Evolutionary conservation across 306 rosid genomes (phyloP), one percentile per base, ranked within the genome.

Genomic region (Vicia sativa): DNA sequence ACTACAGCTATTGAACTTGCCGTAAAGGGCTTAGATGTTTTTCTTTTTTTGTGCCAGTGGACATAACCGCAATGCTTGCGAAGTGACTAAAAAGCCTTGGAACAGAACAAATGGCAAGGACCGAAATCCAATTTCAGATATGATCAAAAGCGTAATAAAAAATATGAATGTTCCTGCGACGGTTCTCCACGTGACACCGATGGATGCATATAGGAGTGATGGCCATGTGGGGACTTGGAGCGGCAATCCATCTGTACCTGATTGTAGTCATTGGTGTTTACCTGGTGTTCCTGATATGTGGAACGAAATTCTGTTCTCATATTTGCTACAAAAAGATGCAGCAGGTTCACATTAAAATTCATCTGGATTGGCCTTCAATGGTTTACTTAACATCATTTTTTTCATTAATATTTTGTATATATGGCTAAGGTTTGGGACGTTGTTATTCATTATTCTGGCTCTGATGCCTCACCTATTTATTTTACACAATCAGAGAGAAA

Each of bases 271-370:
- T 74, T 93, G 98, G 98, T 93, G 97, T 74, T 86, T 90, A 6
- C 98, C 98, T 0, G 98, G 98, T 42, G 98, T 93, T 68, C 99
- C 99, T 82, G 99, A 93, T 76, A 81, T 81, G 83, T 93, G 99
- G 97, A 93, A 93, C 53, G 91, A 93, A 79, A 85, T 93, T 84
- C 85, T 93, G 67, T 73, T 93, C 71, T 85, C 85, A 3, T 65
- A 79, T 76, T 75, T 83, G 60, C 80, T 84, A 11, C 67, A 77
- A 37, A 67, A 59, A 42, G 72, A 68, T 60, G 57, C 34, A 31
- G 52, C 58, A 68, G 57, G 34, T 50, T 73, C 35, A 39, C 77
- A 25, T 63, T 16, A 59, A 31, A 31, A 5, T 31, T 1, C 9
- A 34, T 34, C 38, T 34, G 38, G 38, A 34, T 34, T 34, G 7